Percentiles rank a stretch among this genome's conserved stretches.
phyloP scores from a whole-genome alignment of 108 stramenopile genomes.

The Stephanodiscus triporus region DNA sequence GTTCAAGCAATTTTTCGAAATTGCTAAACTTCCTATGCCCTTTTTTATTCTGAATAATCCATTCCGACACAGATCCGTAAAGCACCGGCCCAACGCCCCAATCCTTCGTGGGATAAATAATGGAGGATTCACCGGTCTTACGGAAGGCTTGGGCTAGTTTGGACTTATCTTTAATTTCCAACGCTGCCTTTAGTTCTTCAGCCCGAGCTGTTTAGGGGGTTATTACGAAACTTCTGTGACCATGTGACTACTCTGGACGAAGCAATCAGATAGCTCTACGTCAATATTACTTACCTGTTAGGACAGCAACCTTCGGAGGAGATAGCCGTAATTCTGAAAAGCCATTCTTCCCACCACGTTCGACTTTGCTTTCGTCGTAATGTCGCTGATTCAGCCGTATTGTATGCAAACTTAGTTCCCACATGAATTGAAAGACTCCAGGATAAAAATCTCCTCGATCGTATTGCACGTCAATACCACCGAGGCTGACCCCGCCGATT shows the following conservation, averaged over 20 bases:
- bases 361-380: conserved; percentile 26
- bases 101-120: conserved; percentile 50
- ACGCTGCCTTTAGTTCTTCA: conserved; percentile 93
- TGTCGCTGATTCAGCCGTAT: conserved; percentile 42
- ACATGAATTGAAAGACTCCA: conserved; percentile 92
- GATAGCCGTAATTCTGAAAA: conserved; percentile 8
- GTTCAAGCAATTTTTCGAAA: conserved; percentile 85
- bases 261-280: no score
- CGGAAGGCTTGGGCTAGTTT: conserved; percentile 78
- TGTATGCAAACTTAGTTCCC: conserved; percentile 75
- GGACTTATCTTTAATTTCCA: conserved; percentile 87
- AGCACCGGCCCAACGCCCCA: conserved; percentile 95
- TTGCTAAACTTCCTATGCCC: conserved; percentile 88
- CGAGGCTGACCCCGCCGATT: conserved; percentile 85
- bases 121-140: conserved; percentile 71
- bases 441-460: conserved; percentile 93
- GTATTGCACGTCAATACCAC: conserved; percentile 94
- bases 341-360: conserved; percentile 11
- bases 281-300: conserved; percentile 37
- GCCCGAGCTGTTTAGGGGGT: conserved; percentile 66
- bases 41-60: conserved; percentile 90
- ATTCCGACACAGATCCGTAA: conserved; percentile 95
- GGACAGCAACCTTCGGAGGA: conserved; percentile 91
- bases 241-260: no score
- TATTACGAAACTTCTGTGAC: not conserved